A percentile compares a stretch with the other conserved stretches of the same genome.
phyloP scores from a whole-genome alignment of 768 basidiomycete species.

The Boletellus sp. region DNA sequence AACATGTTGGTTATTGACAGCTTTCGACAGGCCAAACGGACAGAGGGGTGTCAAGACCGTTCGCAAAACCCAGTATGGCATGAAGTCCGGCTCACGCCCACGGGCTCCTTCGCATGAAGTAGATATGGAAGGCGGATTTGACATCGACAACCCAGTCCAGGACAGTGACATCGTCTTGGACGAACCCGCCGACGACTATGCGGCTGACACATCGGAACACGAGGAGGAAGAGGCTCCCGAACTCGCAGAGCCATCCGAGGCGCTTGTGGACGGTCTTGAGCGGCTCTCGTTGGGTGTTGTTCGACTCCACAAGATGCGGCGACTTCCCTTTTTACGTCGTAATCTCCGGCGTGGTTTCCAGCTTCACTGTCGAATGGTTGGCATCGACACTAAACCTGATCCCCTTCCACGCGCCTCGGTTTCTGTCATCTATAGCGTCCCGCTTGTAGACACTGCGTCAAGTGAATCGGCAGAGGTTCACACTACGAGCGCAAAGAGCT shows the following conservation, averaged over 20 bases:
- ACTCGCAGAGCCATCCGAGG: slow-evolving; percentile 28
- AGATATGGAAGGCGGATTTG: slow-evolving; percentile 3
- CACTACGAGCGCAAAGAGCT: slow-evolving; percentile 15
- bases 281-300: slow-evolving; percentile 28
- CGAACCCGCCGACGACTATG: not conserved
- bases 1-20: slow-evolving; percentile 2
- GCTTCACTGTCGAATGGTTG: slow-evolving; percentile 36
- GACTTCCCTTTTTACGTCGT: slow-evolving; percentile 55
- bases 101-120: not conserved
- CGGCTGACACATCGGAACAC: slow-evolving; percentile 7
- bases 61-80: slow-evolving; percentile 10
- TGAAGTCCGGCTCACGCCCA: slow-evolving; percentile 10
- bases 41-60: slow-evolving; percentile 14
- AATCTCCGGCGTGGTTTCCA: slow-evolving; percentile 49
- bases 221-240: slow-evolving; percentile 6
- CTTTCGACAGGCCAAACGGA: slow-evolving; percentile 1
- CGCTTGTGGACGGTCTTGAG: slow-evolving; percentile 36
- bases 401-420: slow-evolving; percentile 18
- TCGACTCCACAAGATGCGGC: slow-evolving; percentile 36
- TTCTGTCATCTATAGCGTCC: slow-evolving; percentile 23
- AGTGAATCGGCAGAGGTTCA: slow-evolving; percentile 10
- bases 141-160: not conserved
- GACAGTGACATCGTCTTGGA: slow-evolving; percentile 6
- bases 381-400: slow-evolving; percentile 32
- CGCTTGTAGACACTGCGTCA: slow-evolving; percentile 3